Percentiles rank a stretch among this genome's conserved stretches.
phyloP scores from a whole-genome alignment of 1,284 basidiomycete genomes.

The Anthracocystis walkeri region DNA sequence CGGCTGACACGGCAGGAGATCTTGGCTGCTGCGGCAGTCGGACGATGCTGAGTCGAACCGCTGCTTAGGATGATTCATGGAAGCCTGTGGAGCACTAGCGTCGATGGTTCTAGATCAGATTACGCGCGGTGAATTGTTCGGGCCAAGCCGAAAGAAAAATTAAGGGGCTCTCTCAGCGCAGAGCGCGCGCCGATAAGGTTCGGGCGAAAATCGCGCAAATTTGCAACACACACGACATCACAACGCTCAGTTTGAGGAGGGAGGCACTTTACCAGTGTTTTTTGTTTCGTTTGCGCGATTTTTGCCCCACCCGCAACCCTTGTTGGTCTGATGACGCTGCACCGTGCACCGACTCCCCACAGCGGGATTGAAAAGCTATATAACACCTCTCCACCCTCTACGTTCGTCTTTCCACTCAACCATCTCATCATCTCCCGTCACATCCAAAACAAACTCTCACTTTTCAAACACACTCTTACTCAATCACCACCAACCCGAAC shows the following conservation, averaged over 20 bases:
- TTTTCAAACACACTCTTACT: background rate
- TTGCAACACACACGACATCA: constrained; percentile 21
- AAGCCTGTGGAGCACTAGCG: too few relatives aligned
- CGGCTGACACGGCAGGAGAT: too few relatives aligned
- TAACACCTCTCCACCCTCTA: background rate
- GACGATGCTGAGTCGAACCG: too few relatives aligned
- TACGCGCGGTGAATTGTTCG: too few relatives aligned
- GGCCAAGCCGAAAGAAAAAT: too few relatives aligned
- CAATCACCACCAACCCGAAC: background rate
- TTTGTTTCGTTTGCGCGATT: constrained; percentile 15
- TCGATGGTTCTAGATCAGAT: too few relatives aligned
- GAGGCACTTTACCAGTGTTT: background rate
- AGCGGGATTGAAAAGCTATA: constrained; percentile 1
- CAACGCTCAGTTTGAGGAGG: too few relatives aligned
- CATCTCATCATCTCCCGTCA: too few relatives aligned
- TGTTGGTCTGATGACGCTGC: background rate
- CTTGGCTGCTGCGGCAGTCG: too few relatives aligned
- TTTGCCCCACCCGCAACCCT: constrained; percentile 6
- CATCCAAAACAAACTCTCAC: background rate
- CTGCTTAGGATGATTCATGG: too few relatives aligned
- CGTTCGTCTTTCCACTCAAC: background rate
- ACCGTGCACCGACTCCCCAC: background rate
- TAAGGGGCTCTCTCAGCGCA: too few relatives aligned
- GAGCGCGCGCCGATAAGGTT: background rate
- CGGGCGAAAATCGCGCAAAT: constrained; percentile 29